phyloP scores from a whole-genome alignment of 169 alveolate species.

The Cryptosporidium sp. region DNA sequence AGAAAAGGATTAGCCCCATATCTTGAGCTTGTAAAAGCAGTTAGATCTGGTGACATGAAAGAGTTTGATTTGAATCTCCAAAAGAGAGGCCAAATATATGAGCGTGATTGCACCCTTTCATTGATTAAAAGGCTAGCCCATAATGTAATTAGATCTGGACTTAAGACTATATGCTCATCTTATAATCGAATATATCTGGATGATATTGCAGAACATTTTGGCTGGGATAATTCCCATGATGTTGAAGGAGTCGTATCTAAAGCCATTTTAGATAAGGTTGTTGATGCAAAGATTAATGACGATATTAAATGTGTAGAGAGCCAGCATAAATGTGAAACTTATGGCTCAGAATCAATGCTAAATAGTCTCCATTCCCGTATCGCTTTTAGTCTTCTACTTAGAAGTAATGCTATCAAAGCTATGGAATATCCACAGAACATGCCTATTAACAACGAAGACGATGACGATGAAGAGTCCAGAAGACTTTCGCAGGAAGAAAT shows the following conservation, averaged over 20 bases:
- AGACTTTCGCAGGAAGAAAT: slow-evolving; percentile 73
- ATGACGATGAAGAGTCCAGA: slow-evolving; percentile 55
- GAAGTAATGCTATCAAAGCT: slow-evolving; percentile 92
- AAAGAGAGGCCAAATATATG: slow-evolving; percentile 82
- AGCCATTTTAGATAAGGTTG: slow-evolving; percentile 95
- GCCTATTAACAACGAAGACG: background rate
- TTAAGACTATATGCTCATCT: slow-evolving; percentile 91
- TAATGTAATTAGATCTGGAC: slow-evolving; percentile 95
- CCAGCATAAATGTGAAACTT: slow-evolving; percentile 82
- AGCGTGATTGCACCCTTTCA: slow-evolving; percentile 90
- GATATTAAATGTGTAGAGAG: slow-evolving; percentile 88
- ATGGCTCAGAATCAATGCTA: slow-evolving; percentile 91
- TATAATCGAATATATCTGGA: slow-evolving; percentile 90
- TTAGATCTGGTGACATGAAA: slow-evolving; percentile 92
- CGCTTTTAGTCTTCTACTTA: slow-evolving; percentile 91
- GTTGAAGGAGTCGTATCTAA: slow-evolving; percentile 93
- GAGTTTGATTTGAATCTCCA: slow-evolving; percentile 87
- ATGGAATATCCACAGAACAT: slow-evolving; percentile 48
- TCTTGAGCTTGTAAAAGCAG: slow-evolving; percentile 91
- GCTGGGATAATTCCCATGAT: slow-evolving; percentile 90
- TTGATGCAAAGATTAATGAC: slow-evolving; percentile 93
- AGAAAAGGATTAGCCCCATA: slow-evolving; percentile 90
- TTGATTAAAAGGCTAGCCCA: slow-evolving; percentile 92
- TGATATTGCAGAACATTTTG: slow-evolving; percentile 90
- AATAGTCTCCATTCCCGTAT: slow-evolving; percentile 91